These are phyloP conservation scores for Ceratocystis destructans DNA, from an alignment of 2,329 filamentous ascomycete genomes.

Conservation along the genomic window DNA sequence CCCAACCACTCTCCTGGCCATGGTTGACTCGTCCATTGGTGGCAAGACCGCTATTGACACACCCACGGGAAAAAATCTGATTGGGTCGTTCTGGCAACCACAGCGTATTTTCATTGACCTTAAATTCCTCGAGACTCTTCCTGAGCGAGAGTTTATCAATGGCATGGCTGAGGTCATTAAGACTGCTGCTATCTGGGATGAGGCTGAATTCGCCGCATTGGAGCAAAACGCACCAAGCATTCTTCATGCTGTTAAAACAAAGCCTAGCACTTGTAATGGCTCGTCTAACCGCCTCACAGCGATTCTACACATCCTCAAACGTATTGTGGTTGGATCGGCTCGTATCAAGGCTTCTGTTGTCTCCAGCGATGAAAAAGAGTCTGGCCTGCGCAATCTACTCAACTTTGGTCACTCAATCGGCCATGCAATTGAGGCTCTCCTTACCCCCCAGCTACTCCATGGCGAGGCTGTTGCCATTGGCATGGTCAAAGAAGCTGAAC, in stretches of 20 bases:
- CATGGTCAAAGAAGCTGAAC: slow-evolving; percentile 95
- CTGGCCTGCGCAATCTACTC: slow-evolving; percentile 80
- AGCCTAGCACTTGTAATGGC: slow-evolving; percentile 27
- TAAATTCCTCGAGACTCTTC: slow-evolving; percentile 78
- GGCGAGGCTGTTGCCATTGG: slow-evolving; percentile 93
- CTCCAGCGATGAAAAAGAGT: slow-evolving; percentile 85
- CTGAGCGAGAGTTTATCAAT: slow-evolving; percentile 87
- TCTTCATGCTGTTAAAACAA: slow-evolving; percentile 33
- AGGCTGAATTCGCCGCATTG: slow-evolving; percentile 68
- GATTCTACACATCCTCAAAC: slow-evolving; percentile 57
- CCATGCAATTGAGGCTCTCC: slow-evolving; percentile 87
- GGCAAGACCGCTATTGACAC: slow-evolving; percentile 98
- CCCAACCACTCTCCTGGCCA: slow-evolving; percentile 82
- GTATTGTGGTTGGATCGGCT: slow-evolving; percentile 79
- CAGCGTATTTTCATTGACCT: slow-evolving; percentile 89
- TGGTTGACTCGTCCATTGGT: slow-evolving; percentile 97
- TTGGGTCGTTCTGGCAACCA: slow-evolving; percentile 95
- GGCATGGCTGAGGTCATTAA: slow-evolving; percentile 98
- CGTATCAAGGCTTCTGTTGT: slow-evolving; percentile 89
- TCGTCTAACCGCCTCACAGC: slow-evolving; percentile 44
- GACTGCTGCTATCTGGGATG: slow-evolving; percentile 93
- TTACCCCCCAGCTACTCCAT: slow-evolving; percentile 89
- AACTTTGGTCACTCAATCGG: slow-evolving; percentile 98
- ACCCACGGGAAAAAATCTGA: slow-evolving; percentile 86
- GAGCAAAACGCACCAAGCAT: slow-evolving; percentile 71